phyloP scores from a whole-genome alignment of 768 basidiomycete genomes.

The Tylopilus cervinicoccineus region DNA sequence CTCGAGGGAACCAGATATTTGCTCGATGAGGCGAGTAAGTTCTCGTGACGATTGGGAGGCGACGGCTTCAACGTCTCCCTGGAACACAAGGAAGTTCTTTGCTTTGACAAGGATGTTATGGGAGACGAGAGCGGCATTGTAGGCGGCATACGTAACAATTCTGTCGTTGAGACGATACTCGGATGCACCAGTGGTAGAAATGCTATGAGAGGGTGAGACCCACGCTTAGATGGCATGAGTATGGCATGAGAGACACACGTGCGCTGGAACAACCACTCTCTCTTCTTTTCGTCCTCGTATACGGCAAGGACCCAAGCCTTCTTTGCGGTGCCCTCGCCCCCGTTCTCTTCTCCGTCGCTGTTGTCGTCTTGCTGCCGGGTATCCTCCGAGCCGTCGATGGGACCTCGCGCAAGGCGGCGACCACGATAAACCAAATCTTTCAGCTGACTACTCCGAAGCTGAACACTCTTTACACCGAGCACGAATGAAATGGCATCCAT shows the following conservation, averaged over 20 bases:
- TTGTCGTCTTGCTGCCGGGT: slow-evolving; percentile 40
- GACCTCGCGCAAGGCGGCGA: slow-evolving; percentile 56
- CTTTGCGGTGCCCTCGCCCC: slow-evolving; percentile 81
- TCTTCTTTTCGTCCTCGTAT: slow-evolving; percentile 68
- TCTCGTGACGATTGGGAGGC: slow-evolving; percentile 92
- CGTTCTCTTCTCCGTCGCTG: slow-evolving; percentile 43
- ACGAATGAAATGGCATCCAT: slow-evolving; percentile 99
- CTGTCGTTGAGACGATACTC: slow-evolving; percentile 87
- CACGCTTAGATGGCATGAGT: background rate
- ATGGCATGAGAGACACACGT: slow-evolving; percentile 56
- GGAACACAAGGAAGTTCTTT: slow-evolving; percentile 99
- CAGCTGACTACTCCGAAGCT: slow-evolving; percentile 88
- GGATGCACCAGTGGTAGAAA: slow-evolving; percentile 81
- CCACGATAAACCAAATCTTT: slow-evolving; percentile 97
- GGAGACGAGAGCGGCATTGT: slow-evolving; percentile 80
- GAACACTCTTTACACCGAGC: slow-evolving; percentile 91
- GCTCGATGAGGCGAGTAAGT: slow-evolving; percentile 86
- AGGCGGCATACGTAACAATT: slow-evolving; percentile 80
- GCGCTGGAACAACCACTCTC: slow-evolving; percentile 88
- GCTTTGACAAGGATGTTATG: slow-evolving; percentile 99
- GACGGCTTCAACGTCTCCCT: slow-evolving; percentile 97
- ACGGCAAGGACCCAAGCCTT: slow-evolving; percentile 97
- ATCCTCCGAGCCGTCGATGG: slow-evolving; percentile 40
- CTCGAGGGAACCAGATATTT: slow-evolving; percentile 93
- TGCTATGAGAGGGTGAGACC: slow-evolving; percentile 43